These are phyloP conservation scores for Diplodia intermedia DNA, from an alignment of 2,329 filamentous ascomycete species.

Conservation along the genomic window DNA sequence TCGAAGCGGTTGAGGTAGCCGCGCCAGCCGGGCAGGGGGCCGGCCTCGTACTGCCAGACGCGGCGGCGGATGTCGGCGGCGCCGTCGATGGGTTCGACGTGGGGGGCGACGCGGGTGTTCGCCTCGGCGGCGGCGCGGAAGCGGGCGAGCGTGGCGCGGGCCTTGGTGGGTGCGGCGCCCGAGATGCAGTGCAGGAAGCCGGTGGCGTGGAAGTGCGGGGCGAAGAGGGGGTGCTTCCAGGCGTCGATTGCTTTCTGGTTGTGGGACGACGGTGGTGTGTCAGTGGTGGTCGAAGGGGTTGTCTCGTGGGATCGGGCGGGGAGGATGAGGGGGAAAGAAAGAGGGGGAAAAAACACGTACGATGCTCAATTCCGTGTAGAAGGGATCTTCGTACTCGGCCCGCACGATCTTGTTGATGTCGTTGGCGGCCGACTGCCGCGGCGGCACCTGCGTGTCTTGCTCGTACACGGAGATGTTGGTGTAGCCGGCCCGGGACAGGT, in stretches of 20 bases:
- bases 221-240: conserved; percentile 62
- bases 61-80: conserved; percentile 51
- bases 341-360: conserved; percentile 43
- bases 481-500: conserved; percentile 42
- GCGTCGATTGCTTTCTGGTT: conserved; percentile 58
- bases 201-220: conserved; percentile 60
- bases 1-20: conserved; percentile 66
- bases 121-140: conserved; percentile 51
- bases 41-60: conserved; percentile 56
- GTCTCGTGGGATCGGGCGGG: background rate
- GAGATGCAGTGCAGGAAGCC: conserved; percentile 62
- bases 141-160: conserved; percentile 55
- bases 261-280: background rate
- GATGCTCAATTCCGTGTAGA: conserved; percentile 63
- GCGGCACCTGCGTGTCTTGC: conserved; percentile 52
- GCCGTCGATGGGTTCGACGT: conserved; percentile 46
- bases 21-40: conserved; percentile 59
- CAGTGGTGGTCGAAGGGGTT: background rate
- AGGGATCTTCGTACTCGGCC: conserved; percentile 64
- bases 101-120: conserved; percentile 51
- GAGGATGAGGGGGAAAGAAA: background rate
- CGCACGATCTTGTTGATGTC: conserved; percentile 69
- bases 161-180: conserved; percentile 56
- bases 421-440: conserved; percentile 62
- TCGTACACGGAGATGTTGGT: conserved; percentile 43